Conservation (phyloP, 768 basidiomycete genomes). For the Suillus bovinus region DNA sequence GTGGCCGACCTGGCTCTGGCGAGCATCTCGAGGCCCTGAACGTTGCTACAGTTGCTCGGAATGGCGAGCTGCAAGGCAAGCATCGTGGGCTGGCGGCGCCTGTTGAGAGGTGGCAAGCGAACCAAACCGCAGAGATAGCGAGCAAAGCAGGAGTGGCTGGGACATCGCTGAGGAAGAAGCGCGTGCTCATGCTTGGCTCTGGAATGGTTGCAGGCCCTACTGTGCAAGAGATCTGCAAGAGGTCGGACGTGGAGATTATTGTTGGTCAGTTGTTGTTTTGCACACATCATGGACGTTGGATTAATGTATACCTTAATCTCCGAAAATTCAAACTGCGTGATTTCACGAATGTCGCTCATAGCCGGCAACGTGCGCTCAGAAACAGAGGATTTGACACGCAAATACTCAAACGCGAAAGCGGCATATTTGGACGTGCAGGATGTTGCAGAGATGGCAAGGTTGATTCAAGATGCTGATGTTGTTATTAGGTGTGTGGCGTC, state of each 20-base stretch:
- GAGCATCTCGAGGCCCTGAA: slow-evolving; percentile 47
- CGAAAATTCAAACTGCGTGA: slow-evolving; percentile 13
- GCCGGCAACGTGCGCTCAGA: slow-evolving; percentile 74
- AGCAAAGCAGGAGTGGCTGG: neutral
- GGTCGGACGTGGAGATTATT: slow-evolving; percentile 64
- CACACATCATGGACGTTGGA: slow-evolving; percentile 12
- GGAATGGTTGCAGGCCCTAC: slow-evolving; percentile 97
- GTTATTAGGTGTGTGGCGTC: slow-evolving; percentile 71
- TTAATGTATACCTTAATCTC: slow-evolving; percentile 15
- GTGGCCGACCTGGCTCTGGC: slow-evolving; percentile 21
- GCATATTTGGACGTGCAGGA: slow-evolving; percentile 63
- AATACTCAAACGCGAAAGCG: slow-evolving; percentile 53
- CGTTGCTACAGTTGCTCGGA: slow-evolving; percentile 68
- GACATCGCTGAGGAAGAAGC: slow-evolving; percentile 46
- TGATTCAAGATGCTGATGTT: slow-evolving; percentile 70
- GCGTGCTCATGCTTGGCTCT: slow-evolving; percentile 81
- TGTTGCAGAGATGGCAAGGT: slow-evolving; percentile 39
- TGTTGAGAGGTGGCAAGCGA: slow-evolving; percentile 45
- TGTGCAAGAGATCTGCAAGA: slow-evolving; percentile 67
- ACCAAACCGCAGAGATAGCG: neutral
- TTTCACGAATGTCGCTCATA: slow-evolving; percentile 29
- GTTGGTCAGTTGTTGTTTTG: slow-evolving; percentile 59
- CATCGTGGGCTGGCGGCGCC: slow-evolving; percentile 61
- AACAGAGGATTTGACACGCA: slow-evolving; percentile 44
- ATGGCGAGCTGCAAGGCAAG: slow-evolving; percentile 51